Evolutionary conservation across 2,329 filamentous ascomycete genomes (phyloP), one percentile per base, ranked within the genome.

Genomic region (Monosporascus sp.): DNA sequence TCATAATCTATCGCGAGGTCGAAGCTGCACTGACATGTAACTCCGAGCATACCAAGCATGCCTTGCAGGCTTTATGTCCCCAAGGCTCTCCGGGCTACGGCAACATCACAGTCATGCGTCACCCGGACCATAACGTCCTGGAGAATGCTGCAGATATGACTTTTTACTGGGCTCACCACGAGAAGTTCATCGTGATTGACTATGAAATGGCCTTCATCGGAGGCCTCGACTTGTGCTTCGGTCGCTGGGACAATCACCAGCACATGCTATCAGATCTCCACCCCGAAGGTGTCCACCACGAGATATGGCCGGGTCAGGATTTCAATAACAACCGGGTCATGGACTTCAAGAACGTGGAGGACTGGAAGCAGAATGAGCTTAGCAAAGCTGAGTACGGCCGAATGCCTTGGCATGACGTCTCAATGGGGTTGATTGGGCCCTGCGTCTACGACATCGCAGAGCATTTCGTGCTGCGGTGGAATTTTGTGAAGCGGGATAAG

Each of bases 361-460:
- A 97, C 66, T 97, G 93, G 93, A 91, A 94, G 70, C 83, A 87
- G 49, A 97, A 99, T 60, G 91, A 96, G 68, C 76, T 97, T 17
- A 91, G 86, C 70, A 97, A 97, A 72, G 85, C 88, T 3, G 90
- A 96, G 48, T 95, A 87, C 63, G 92, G 92, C 7, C 87, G 94
- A 31, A 97, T 99, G 94, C 93, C 93, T 0, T 99, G 94, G 94
- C 92, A 97, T 67, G 94, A 99, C 68, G 91, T 97, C 3, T 81
- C 89, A 9, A 95, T 97, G 88, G 91, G 88, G 14, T 63, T 97
- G n/a, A 82, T 94, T 54, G 93, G 94, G 0, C 90, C 92, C 18
- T 89, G 86, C 59, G 89, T 96, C 11, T 91, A 93, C 67, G 93
- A 97, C 65, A 94, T 99, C 62, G 92, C 92, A 0, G 92, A 97